phyloP scores from a whole-genome alignment of 331 rosid species.

The Acacia concinna region DNA sequence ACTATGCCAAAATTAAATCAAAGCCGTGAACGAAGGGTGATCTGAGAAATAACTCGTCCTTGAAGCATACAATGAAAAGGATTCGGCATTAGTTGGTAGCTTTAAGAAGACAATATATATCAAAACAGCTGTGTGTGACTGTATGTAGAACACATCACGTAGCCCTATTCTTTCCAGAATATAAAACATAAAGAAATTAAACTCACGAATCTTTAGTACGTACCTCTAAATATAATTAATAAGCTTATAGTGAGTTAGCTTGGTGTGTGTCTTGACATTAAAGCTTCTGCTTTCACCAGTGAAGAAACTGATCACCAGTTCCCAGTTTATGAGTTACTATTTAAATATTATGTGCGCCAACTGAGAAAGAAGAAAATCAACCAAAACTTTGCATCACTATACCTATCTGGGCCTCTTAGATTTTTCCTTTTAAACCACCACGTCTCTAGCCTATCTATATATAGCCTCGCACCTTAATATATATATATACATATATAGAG shows the following conservation, averaged over 20 bases:
- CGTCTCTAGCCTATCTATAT: neutral
- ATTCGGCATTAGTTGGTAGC: neutral
- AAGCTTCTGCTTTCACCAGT: neutral
- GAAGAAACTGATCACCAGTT: neutral
- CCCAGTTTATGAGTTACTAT: neutral
- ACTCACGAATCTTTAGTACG: neutral
- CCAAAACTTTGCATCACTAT: neutral
- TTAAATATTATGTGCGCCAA: neutral
- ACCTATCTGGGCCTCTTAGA: neutral
- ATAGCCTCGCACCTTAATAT: neutral
- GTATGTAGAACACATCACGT: neutral
- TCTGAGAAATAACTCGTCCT: neutral
- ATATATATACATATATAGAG: slow-evolving; percentile 7
- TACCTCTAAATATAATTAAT: neutral
- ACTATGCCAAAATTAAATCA: neutral
- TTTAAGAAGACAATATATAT: neutral
- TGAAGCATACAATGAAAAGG: neutral
- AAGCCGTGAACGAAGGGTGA: neutral
- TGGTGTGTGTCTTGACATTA: neutral
- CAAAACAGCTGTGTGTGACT: neutral
- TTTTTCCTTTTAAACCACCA: neutral
- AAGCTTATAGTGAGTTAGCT: too few relatives aligned
- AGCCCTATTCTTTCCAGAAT: neutral
- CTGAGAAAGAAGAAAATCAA: neutral
- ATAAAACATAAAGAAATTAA: neutral